Conservation (phyloP, 768 basidiomycete species). For the Lactarius tabidus region DNA sequence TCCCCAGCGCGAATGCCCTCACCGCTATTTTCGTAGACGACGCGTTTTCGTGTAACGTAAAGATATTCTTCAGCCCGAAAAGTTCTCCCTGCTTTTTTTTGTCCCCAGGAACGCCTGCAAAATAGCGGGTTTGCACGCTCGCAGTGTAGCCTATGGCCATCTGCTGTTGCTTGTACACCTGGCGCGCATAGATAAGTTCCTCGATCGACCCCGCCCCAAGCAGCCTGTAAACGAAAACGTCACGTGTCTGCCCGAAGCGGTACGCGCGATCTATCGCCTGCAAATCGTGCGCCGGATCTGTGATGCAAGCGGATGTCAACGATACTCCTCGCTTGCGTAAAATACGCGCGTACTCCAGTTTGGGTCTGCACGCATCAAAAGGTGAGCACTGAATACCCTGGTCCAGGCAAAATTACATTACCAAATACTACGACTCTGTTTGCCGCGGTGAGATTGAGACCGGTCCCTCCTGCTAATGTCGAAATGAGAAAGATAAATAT, state of each 20-base stretch:
- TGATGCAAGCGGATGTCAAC: background rate
- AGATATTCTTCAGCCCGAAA: constrained; percentile 84
- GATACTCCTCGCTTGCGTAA: background rate
- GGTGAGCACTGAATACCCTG: background rate
- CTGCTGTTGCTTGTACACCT: constrained; percentile 91
- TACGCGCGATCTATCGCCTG: constrained; percentile 90
- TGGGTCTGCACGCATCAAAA: constrained; percentile 51
- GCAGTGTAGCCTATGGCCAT: constrained; percentile 89
- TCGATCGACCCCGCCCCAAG: constrained; percentile 85
- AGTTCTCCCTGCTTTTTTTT: constrained; percentile 71
- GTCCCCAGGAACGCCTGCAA: constrained; percentile 79
- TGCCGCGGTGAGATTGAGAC: constrained; percentile 85
- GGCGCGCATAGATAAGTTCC: constrained; percentile 83
- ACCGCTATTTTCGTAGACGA: constrained; percentile 73
- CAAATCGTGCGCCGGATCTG: constrained; percentile 92
- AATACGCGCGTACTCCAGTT: constrained; percentile 76
- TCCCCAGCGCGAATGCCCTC: constrained; percentile 26
- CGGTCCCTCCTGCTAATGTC: constrained; percentile 88
- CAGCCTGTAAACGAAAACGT: constrained; percentile 80
- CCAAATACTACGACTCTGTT: constrained; percentile 94
- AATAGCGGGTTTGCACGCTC: constrained; percentile 79
- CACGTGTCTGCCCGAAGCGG: constrained; percentile 81
- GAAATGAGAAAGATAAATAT: constrained; percentile 85
- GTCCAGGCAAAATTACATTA: constrained; percentile 28
- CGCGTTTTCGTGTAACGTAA: constrained; percentile 66